phyloP scores from a whole-genome alignment of 192 early-diverging fungal species.

The Neocallimastix lanati region DNA sequence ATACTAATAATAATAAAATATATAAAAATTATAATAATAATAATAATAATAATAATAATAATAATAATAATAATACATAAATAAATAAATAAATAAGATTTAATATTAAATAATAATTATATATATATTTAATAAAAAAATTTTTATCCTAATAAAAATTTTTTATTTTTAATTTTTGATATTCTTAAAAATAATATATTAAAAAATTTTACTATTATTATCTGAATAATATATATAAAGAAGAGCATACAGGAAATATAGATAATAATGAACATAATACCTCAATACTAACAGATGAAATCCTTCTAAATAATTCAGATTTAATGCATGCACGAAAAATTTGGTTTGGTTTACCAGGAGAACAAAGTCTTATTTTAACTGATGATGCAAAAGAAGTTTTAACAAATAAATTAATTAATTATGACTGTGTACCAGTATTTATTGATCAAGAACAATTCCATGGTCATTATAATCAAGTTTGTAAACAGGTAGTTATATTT shows the following conservation, averaged over 20 bases:
- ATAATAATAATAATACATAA: too few species aligned
- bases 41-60: too few species aligned
- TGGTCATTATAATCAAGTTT: slow-evolving; percentile 82
- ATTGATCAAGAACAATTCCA: slow-evolving; percentile 65
- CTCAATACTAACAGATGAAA: background rate
- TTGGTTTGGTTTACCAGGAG: slow-evolving; percentile 47
- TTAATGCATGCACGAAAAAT: slow-evolving; percentile 3
- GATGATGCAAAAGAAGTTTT: slow-evolving; percentile 40
- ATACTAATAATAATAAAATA: too few species aligned
- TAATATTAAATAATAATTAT: too few species aligned
- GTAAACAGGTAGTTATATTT: slow-evolving; percentile 56
- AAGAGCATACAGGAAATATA: background rate
- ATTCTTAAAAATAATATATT: too few species aligned
- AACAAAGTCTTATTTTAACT: slow-evolving; percentile 46
- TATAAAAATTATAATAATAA: too few species aligned
- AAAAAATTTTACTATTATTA: too few species aligned
- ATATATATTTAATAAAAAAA: too few species aligned
- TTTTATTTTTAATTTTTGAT: too few species aligned
- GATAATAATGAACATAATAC: background rate
- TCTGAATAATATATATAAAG: background rate
- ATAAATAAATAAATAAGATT: too few species aligned
- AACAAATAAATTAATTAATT: slow-evolving; percentile 34
- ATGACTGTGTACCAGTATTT: slow-evolving; percentile 63
- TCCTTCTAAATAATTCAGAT: background rate
- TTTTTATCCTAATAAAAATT: too few species aligned